A percentile compares a stretch with the other conserved stretches of the same genome.
Conservation (phyloP, 805 yeast genomes). For the Osmozyma mogii region DNA sequence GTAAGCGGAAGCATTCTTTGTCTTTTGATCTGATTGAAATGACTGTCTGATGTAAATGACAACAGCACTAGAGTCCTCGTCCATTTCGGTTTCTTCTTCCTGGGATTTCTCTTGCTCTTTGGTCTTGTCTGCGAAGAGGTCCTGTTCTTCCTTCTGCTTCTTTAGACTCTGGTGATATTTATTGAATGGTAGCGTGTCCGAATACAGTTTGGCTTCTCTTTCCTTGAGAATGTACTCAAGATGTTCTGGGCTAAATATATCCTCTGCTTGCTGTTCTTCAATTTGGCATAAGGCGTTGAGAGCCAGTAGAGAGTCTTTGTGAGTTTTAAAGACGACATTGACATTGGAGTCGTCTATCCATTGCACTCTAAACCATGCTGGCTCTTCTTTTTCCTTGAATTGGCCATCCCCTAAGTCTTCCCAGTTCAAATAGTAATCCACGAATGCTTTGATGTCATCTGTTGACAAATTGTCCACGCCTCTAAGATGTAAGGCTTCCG, state of each 20-base stretch:
- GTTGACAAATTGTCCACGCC: conserved; percentile 65
- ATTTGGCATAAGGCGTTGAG: conserved; percentile 19
- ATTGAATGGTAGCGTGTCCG: conserved; percentile 26
- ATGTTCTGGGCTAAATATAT: conserved; percentile 12
- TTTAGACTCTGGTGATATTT: conserved; percentile 17
- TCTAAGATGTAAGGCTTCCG: conserved; percentile 40
- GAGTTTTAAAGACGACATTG: conserved; percentile 44
- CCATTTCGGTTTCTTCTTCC: conserved; percentile 18
- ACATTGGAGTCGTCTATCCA: conserved; percentile 63
- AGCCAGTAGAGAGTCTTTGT: conserved; percentile 32
- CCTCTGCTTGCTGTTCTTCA: neutral
- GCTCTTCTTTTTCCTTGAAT: conserved; percentile 15
- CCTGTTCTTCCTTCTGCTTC: conserved; percentile 4
- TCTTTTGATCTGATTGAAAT: conserved; percentile 47
- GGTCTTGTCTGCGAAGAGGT: conserved; percentile 8
- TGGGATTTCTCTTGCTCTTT: conserved; percentile 7
- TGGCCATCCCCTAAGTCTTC: conserved; percentile 9
- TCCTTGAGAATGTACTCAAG: conserved; percentile 24
- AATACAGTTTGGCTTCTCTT: conserved; percentile 34
- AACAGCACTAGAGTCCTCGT: conserved; percentile 31
- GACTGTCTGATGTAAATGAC: conserved; percentile 43
- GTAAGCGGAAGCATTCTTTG: conserved; percentile 45
- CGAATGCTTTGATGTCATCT: conserved; percentile 46
- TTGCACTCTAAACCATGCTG: conserved; percentile 39
- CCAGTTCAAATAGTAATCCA: conserved; percentile 40